Evolutionary conservation across 106 monocot species (phyloP).

Genomic region (Phalaenopsis aphrodite): DNA sequence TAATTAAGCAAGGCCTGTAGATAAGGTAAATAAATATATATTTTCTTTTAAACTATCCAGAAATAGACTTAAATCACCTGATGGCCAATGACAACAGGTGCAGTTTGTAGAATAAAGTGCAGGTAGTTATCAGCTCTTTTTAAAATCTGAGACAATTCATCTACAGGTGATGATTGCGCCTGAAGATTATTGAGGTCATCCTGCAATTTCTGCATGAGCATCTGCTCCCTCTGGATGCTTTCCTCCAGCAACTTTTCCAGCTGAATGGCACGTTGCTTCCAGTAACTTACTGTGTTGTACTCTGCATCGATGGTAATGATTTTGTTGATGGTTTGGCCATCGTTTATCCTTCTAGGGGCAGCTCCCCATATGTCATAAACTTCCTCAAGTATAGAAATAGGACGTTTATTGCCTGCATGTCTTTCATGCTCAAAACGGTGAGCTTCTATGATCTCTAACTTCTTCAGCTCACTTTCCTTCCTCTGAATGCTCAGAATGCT

Average conservation of each 20-base stretch:
- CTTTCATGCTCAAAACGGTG: constrained; percentile 53
- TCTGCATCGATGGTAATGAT: constrained; percentile 45
- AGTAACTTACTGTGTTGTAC: constrained; percentile 38
- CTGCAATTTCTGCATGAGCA: constrained; percentile 46
- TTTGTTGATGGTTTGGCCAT: constrained; percentile 23
- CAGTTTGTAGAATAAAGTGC: constrained; percentile 74
- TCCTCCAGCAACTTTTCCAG: constrained; percentile 44
- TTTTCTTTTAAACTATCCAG: neutral
- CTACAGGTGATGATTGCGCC: constrained; percentile 50
- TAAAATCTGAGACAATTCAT: constrained; percentile 59
- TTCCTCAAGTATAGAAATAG: constrained; percentile 47
- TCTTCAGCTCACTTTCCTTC: constrained; percentile 49
- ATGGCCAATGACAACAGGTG: constrained; percentile 76
- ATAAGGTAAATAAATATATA: neutral
- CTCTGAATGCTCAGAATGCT: constrained; percentile 43
- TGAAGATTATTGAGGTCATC: constrained; percentile 49
- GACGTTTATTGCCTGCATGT: constrained; percentile 25
- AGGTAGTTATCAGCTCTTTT: constrained; percentile 73
- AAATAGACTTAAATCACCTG: constrained; percentile 34
- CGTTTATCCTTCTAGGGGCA: constrained; percentile 31
- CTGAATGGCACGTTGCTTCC: constrained; percentile 46
- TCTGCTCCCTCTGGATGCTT: constrained; percentile 48
- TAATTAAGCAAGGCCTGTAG: neutral
- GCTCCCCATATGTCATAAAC: constrained; percentile 34
- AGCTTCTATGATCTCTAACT: constrained; percentile 50